Evolutionary conservation across 106 monocot genomes (phyloP), one percentile per base, ranked within the genome.

Genomic region (Alisma plantagoaquatica): DNA sequence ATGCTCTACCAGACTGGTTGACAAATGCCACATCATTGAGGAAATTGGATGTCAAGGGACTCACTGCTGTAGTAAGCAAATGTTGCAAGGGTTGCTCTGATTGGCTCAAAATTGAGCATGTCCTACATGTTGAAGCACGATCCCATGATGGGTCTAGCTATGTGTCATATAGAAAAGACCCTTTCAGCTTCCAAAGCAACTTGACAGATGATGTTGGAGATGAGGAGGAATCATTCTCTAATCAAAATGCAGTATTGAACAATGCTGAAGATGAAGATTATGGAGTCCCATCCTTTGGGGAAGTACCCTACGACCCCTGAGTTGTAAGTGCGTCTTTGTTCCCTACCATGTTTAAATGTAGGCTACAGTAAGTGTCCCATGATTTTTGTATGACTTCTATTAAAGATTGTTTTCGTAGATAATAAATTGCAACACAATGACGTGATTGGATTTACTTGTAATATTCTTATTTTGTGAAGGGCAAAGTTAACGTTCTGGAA

Each of bases 121-220:
- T 50, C 22, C 35, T 12, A 5, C 51, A 27, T 18, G 35, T 63
- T 21, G 51, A 63, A 27, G 50, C 31, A n/a, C 24, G 22, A 24
- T 38, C 62, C 1, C 5, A 9, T 38, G 62, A 63, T 27, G 51
- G 41, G 4, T 41, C 51, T 1, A 51, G 23, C 12, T 51, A 51
- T 21, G 16, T 63, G 27, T 41, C 62, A 25, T 63, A 63, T 19
- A 35, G 25, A 10, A 63, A 63, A 14, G 30, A 17, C 20, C 50
- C 62, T n/a, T 21, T 38, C 20, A 33, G 35, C 28, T 49, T 49
- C 11, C 21, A 49, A 23, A 49, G 61, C 32, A 33, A 61, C 18
- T 49, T 49, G 28, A 22, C 27, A 10, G 61, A 49, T 10, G 28
- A 33, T 15, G 18, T 14, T 2, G 16, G 12, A 3, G 45, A 46